Evolutionary conservation across 345 rosid genomes (phyloP), one percentile per base, ranked within the genome.

Genomic region (Kandelia obovata): DNA sequence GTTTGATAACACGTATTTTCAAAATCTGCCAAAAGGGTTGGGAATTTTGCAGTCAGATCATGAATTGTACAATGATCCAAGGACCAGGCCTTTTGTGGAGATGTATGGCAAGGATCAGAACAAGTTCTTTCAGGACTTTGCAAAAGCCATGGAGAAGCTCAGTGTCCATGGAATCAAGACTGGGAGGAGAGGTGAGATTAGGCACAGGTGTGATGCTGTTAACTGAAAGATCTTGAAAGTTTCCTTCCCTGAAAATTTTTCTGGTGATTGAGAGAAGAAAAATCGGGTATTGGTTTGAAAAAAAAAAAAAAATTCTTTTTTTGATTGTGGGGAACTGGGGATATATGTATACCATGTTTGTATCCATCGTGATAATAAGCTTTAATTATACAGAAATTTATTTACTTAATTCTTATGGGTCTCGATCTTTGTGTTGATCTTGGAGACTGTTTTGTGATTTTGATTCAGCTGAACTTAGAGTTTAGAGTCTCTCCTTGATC

Each of bases 131-230:
- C 67, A 73, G 30, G 97, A 85, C 53, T 94, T 94, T 68, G 91
- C 80, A 8, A 71, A 13, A 53, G 97, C 96, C 19, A 91, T 94
- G 93, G 86, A 85, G 82, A 91, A 91, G 87, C 83, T 91, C 26
- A 90, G 96, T 61, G 78, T 87, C 7, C 73, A 76, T 53, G 95
- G 97, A 63, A 64, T 94, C 32, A 72, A 79, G 82, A 91, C 96
- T 9, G 99, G 97, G 31, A 78, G 96, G 51, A 79, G 80, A 61
- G 98, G 98, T 7, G 99, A 94, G 87, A 86, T 91, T 75, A 83
- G 99, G 74, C 91, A 79, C 78, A 89, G 89, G 82, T 94, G 99
- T 70, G 96, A 91, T 80, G 92, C 96, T 5, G 65, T 86, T 51
- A 93, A 93, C 51, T 92, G 72, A 84, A 19, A 2, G 23, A 52